Conservation (phyloP, 495 filamentous ascomycete genomes). For the Glarea lozoyensis region DNA sequence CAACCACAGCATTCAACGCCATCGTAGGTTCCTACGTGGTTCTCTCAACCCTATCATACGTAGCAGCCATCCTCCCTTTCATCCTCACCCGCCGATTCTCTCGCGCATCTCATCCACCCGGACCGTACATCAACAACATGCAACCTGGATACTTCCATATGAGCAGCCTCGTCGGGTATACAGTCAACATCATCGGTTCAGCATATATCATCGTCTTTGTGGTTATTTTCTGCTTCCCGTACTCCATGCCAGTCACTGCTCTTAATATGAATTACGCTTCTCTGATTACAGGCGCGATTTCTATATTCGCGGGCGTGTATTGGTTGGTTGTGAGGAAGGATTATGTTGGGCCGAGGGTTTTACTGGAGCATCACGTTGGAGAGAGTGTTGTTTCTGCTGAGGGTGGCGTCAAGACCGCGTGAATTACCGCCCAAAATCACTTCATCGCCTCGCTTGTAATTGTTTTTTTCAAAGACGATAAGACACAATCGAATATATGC, state of each 20-base stretch:
- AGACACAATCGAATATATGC: no score
- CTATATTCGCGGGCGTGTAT: conserved; percentile 8
- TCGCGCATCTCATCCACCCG: no score
- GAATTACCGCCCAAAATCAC: no score
- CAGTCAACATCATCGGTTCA: conserved; percentile 42
- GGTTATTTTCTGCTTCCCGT: conserved; percentile 59
- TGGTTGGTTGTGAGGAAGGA: conserved; percentile 13
- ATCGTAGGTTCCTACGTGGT: conserved; percentile 58
- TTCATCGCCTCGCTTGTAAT: no score
- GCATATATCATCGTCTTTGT: conserved; percentile 55
- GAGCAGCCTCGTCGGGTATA: conserved; percentile 37
- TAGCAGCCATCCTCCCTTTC: conserved; percentile 59
- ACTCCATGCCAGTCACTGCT: conserved; percentile 35
- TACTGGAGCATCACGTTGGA: no score
- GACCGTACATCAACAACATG: no score
- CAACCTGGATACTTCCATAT: conserved; percentile 55
- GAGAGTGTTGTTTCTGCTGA: no score
- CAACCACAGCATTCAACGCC: conserved; percentile 55
- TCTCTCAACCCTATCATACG: conserved; percentile 54
- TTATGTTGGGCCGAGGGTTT: conserved; percentile 13
- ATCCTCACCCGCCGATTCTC: conserved; percentile 46
- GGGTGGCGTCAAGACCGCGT: no score
- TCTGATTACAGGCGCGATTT: conserved; percentile 12
- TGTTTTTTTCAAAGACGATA: no score
- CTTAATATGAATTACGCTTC: conserved; percentile 44